Conservation (phyloP, 192 early-diverging fungal genomes). For the Entomortierella lignicola region DNA sequence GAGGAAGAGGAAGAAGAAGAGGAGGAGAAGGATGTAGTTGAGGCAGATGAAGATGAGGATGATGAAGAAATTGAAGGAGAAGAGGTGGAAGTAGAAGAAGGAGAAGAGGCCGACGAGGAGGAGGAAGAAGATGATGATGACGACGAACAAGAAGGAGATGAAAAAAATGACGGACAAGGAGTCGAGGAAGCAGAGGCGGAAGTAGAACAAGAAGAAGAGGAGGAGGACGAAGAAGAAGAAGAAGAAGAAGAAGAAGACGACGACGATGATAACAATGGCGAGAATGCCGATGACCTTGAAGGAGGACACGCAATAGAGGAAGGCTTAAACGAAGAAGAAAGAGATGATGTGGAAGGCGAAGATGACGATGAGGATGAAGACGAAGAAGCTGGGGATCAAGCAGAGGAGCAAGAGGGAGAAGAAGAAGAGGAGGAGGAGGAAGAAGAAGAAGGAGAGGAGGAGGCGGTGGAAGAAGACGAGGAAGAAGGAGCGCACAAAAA, state of each 20-base stretch:
- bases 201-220: not conserved
- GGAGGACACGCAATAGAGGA: too few species aligned
- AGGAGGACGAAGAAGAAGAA: not conserved
- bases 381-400: too few species aligned
- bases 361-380: too few species aligned
- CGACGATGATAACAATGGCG: too few species aligned
- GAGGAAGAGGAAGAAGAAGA: constrained; percentile 19
- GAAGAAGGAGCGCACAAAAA: too few species aligned
- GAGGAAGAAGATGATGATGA: not conserved
- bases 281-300: too few species aligned
- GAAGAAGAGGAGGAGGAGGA: too few species aligned
- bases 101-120: not conserved
- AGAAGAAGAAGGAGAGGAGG: too few species aligned
- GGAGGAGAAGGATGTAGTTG: not conserved
- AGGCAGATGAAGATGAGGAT: constrained; percentile 12
- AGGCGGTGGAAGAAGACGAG: too few species aligned
- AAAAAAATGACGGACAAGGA: not conserved
- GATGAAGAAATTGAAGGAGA: not conserved
- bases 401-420: too few species aligned
- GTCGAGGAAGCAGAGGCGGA: not conserved
- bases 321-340: too few species aligned
- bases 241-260: not conserved
- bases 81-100: not conserved
- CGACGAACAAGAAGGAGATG: not conserved
- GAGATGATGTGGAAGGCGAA: too few species aligned